These are phyloP conservation scores for Colletotrichum musicola DNA, from an alignment of 2,329 filamentous ascomycete species.

Conservation along the genomic window DNA sequence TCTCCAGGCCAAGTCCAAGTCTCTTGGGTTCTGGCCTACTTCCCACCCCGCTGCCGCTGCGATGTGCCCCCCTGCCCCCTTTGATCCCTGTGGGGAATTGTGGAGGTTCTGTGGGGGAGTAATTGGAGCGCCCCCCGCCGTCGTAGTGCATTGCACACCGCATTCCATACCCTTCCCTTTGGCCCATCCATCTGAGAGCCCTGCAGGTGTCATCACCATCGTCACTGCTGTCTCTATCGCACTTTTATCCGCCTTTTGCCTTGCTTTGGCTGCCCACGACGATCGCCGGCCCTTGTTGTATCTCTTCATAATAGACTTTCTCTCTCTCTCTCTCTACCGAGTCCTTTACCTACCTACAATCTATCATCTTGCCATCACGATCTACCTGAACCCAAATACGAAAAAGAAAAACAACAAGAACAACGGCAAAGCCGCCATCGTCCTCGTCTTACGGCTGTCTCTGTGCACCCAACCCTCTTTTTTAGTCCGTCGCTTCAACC, in stretches of 20 bases:
- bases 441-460: neutral
- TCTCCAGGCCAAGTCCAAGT: too few relatives aligned
- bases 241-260: neutral
- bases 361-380: neutral
- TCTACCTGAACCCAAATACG: neutral
- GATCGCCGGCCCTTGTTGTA: too few relatives aligned
- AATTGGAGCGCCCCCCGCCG: conserved; percentile 8
- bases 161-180: conserved; percentile 1
- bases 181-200: conserved; percentile 7
- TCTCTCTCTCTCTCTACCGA: too few relatives aligned
- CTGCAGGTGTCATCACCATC: conserved; percentile 34
- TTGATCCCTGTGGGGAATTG: conserved; percentile 10
- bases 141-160: conserved; percentile 19
- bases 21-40: too few relatives aligned
- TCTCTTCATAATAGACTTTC: too few relatives aligned
- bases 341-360: too few relatives aligned
- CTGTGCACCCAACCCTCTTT: neutral
- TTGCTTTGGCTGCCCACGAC: neutral
- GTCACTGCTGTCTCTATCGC: neutral
- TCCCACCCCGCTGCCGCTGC: neutral
- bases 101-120: conserved; percentile 17
- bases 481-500: conserved; percentile 33
- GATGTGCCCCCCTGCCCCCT: too few relatives aligned
- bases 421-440: too few relatives aligned
- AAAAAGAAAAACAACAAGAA: too few relatives aligned